Conservation (phyloP, 1,139 yeast genomes). For the Kurtzmaniella natalensis region DNA sequence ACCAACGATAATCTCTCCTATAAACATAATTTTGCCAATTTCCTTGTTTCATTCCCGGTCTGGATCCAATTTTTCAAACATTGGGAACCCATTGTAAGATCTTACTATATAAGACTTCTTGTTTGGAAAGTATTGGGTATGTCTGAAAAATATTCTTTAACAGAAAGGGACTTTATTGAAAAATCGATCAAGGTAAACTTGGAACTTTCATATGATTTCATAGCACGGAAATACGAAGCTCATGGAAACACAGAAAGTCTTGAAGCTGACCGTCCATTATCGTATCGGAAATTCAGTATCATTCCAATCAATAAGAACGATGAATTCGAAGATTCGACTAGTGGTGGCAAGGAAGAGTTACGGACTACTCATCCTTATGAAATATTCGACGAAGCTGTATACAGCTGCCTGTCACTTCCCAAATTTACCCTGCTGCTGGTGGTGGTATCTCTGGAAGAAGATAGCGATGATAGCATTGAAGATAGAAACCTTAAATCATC, state of each 20-base stretch:
- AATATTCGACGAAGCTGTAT: conserved; percentile 72
- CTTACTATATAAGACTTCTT: conserved; percentile 61
- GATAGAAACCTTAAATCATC: conserved; percentile 10
- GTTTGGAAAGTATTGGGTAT: conserved; percentile 65
- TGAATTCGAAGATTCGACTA: conserved; percentile 19
- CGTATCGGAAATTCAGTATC: conserved; percentile 47
- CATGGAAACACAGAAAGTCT: conserved; percentile 12
- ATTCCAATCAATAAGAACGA: conserved; percentile 29
- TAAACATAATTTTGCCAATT: conserved; percentile 45
- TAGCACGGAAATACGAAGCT: conserved; percentile 2
- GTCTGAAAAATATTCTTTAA: conserved; percentile 19
- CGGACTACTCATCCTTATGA: conserved; percentile 63
- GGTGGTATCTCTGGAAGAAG: conserved; percentile 10
- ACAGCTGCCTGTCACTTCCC: conserved; percentile 46
- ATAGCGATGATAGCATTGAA: conserved; percentile 8
- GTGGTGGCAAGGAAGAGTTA: conserved; percentile 26
- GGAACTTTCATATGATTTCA: conserved; percentile 6
- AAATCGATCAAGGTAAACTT: conserved; percentile 11
- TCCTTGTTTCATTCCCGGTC: conserved; percentile 46
- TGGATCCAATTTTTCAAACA: conserved; percentile 65
- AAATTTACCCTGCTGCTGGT: conserved; percentile 11
- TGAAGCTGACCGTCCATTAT: conserved; percentile 48
- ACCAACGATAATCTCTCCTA: conserved; percentile 32
- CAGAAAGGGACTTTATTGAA: conserved; percentile 6
- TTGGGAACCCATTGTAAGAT: conserved; percentile 75